Evolutionary conservation across 768 basidiomycete genomes (phyloP).

Genomic region (Galerina marginata): DNA sequence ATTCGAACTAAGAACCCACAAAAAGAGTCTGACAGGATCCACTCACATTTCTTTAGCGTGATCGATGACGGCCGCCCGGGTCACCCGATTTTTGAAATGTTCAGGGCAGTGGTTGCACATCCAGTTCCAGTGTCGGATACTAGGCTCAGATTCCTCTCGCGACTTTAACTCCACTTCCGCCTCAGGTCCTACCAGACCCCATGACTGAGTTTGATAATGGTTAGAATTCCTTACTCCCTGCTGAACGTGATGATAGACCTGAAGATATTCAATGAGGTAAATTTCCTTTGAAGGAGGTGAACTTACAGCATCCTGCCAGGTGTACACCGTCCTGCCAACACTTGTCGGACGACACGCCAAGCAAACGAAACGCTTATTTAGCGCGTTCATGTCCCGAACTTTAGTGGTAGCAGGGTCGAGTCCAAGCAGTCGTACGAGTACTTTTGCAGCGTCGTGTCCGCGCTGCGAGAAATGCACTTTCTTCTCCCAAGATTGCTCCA

Average conservation of each 20-base stretch:
- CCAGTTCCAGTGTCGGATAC: constrained; percentile 4
- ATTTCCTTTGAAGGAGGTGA: too few species aligned
- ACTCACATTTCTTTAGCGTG: constrained; percentile 12
- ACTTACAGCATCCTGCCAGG: constrained; percentile 3
- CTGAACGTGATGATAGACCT: not conserved
- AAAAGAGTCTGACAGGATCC: not conserved
- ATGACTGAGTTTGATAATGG: constrained; percentile 9
- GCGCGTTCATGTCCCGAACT: constrained; percentile 23
- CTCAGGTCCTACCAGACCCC: constrained; percentile 20
- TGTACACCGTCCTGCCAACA: not conserved
- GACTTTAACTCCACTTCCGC: constrained; percentile 13
- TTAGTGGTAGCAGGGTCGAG: constrained; percentile 20
- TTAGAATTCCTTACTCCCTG: too few species aligned
- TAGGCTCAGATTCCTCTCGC: not conserved
- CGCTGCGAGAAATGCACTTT: constrained; percentile 21
- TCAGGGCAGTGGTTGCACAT: constrained; percentile 16
- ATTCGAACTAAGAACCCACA: not conserved
- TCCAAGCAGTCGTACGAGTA: constrained; percentile 20
- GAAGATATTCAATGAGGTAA: not conserved
- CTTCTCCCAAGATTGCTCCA: constrained; percentile 20
- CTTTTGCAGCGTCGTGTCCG: constrained; percentile 22
- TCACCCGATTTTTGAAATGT: constrained; percentile 19
- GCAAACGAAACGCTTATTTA: constrained; percentile 17
- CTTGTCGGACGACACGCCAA: not conserved
- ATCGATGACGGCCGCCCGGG: constrained; percentile 6